Evolutionary conservation across 108 stramenopile genomes (phyloP).

Genomic region (Skeletonema menzelii): DNA sequence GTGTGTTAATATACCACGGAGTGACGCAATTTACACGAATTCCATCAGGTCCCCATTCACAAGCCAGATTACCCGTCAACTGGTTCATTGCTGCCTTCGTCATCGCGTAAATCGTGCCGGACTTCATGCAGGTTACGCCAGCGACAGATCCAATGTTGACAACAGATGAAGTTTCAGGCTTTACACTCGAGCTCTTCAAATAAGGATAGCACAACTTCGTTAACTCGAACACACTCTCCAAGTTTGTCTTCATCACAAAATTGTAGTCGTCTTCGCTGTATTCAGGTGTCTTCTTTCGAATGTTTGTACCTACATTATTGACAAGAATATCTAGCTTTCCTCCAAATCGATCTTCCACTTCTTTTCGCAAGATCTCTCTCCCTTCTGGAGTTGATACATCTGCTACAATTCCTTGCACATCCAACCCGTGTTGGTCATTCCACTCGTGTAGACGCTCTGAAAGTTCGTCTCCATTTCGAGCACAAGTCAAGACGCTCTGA

Average conservation of each 20-base stretch:
- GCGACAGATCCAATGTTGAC: conserved; percentile 95
- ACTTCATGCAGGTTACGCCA: conserved; percentile 88
- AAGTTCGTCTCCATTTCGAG: conserved; percentile 65
- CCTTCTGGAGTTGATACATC: conserved; percentile 75
- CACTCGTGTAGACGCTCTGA: conserved; percentile 59
- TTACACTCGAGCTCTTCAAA: conserved; percentile 49
- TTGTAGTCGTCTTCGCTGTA: conserved; percentile 86
- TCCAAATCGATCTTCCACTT: conserved; percentile 45
- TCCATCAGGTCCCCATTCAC: conserved; percentile 87
- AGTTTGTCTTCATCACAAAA: conserved; percentile 85
- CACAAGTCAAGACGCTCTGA: conserved; percentile 71
- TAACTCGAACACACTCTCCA: conserved; percentile 75
- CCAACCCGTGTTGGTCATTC: conserved; percentile 59
- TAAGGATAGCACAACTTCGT: conserved; percentile 66
- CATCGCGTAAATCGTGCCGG: conserved; percentile 76
- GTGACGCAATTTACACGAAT: conserved; percentile 89
- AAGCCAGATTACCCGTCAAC: conserved; percentile 89
- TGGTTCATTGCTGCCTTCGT: conserved; percentile 98
- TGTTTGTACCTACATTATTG: conserved; percentile 97
- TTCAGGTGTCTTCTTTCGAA: conserved; percentile 86
- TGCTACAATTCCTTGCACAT: conserved; percentile 67
- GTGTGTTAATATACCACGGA: conserved; percentile 91
- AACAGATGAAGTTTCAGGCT: conserved; percentile 64
- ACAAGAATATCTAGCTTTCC: conserved; percentile 87
- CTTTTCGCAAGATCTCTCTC: conserved; percentile 45